A percentile compares a stretch with the other conserved stretches of the same genome.
phyloP scores from a whole-genome alignment of 805 yeast species.

The Metschnikowia kunwiensis region DNA sequence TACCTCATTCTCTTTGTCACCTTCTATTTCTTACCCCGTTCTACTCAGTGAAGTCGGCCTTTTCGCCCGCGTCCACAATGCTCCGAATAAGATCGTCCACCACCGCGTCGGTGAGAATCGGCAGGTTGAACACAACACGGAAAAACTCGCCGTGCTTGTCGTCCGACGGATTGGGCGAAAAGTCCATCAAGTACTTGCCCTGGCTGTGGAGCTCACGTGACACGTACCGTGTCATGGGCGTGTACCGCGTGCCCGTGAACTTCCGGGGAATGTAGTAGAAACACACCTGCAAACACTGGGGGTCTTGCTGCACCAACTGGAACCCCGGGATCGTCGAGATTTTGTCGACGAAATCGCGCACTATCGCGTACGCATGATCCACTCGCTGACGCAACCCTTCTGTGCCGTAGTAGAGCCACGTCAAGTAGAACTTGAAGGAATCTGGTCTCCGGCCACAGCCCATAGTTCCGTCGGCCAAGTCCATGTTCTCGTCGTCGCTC shows the following conservation, averaged over 20 bases:
- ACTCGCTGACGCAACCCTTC: slow-evolving; percentile 63
- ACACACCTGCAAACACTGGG: slow-evolving; percentile 82
- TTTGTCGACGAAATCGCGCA: slow-evolving; percentile 55
- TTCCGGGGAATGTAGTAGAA: slow-evolving; percentile 60
- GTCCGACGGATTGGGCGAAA: slow-evolving; percentile 61
- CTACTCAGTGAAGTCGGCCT: slow-evolving; percentile 8
- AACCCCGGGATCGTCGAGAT: slow-evolving; percentile 44
- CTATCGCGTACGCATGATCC: slow-evolving; percentile 68
- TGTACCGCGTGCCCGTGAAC: slow-evolving; percentile 31
- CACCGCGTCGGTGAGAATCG: slow-evolving; percentile 40
- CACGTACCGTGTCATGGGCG: slow-evolving; percentile 57
- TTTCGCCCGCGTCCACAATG: slow-evolving; percentile 27
- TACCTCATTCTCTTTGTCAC: too few species aligned
- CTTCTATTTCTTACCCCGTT: too few species aligned
- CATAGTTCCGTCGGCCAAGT: slow-evolving; percentile 86
- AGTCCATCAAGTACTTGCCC: slow-evolving; percentile 74
- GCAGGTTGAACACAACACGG: slow-evolving; percentile 80
- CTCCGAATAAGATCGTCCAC: slow-evolving; percentile 36
- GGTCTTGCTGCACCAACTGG: slow-evolving; percentile 52
- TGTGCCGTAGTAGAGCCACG: slow-evolving; percentile 78
- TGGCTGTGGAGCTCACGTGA: slow-evolving; percentile 55
- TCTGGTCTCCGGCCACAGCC: slow-evolving; percentile 90
- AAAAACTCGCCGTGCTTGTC: slow-evolving; percentile 71
- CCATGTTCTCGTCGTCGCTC: slow-evolving; percentile 56
- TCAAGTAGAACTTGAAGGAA: slow-evolving; percentile 70